Conservation (phyloP, 179 eudicot genomes). For the Silene vulgaris region DNA sequence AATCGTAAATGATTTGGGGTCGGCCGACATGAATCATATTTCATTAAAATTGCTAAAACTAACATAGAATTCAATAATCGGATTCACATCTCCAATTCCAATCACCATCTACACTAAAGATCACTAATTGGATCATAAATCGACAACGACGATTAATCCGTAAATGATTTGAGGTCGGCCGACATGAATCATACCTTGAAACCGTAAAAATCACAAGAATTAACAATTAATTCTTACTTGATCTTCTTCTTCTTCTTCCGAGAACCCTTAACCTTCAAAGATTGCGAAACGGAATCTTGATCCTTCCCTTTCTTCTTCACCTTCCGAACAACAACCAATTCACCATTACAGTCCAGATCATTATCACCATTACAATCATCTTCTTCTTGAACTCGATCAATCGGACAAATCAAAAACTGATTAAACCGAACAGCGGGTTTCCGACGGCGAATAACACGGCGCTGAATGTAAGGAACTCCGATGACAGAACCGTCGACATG, state of each 20-base stretch:
- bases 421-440: constrained; percentile 37
- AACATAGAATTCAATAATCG: too few relatives aligned
- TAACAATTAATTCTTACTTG: neutral
- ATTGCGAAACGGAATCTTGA: neutral
- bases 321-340: neutral
- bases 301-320: constrained; percentile 3
- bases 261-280: neutral
- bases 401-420: constrained; percentile 18
- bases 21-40: too few relatives aligned
- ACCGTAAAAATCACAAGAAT: neutral
- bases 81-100: too few relatives aligned
- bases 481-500: constrained; percentile 54
- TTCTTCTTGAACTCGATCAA: neutral
- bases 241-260: neutral
- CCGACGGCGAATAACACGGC: constrained; percentile 45
- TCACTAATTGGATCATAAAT: too few relatives aligned
- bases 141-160: too few relatives aligned
- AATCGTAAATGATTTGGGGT: too few relatives aligned
- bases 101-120: too few relatives aligned
- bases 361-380: neutral
- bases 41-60: too few relatives aligned
- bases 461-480: constrained; percentile 62
- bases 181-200: too few relatives aligned
- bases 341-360: neutral
- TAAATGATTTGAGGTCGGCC: too few relatives aligned